Evolutionary conservation across 352 stramenopile genomes (phyloP).

Genomic region (Pythium myriotylum): DNA sequence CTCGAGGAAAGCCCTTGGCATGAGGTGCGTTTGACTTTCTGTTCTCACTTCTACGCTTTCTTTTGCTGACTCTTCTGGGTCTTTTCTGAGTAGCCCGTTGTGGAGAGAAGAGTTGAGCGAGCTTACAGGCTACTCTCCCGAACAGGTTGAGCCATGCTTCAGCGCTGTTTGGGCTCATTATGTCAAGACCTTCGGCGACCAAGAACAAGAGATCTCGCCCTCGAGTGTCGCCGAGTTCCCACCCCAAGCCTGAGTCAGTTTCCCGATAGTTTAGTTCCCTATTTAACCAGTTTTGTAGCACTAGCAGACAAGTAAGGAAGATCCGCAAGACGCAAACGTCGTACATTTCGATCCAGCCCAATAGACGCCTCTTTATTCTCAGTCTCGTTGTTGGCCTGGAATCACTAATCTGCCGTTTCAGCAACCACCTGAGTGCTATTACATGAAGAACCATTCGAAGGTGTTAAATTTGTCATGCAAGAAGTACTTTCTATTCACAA

Average conservation of each 20-base stretch:
- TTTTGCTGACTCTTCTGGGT: not conserved
- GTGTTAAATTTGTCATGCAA: too few species aligned
- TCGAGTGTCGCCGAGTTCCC: conserved; percentile 57
- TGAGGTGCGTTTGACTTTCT: conserved; percentile 38
- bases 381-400: not conserved
- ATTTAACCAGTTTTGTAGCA: conserved; percentile 34
- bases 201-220: conserved; percentile 74
- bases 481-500: conserved; percentile 24
- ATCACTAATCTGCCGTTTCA: too few species aligned
- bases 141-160: conserved; percentile 85
- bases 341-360: not conserved
- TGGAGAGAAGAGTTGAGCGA: conserved; percentile 84
- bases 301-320: conserved; percentile 23
- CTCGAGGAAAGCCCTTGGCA: conserved; percentile 74
- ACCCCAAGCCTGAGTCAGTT: conserved; percentile 22
- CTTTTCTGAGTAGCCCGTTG: conserved; percentile 47
- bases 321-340: not conserved
- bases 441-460: too few species aligned
- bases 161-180: conserved; percentile 85
- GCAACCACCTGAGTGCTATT: conserved; percentile 26
- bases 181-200: conserved; percentile 71
- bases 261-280: conserved; percentile 23
- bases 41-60: not conserved
- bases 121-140: conserved; percentile 77
- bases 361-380: conserved; percentile 17